Evolutionary conservation across 2,329 filamentous ascomycete genomes (phyloP), one percentile per base, ranked within the genome.

Genomic region (Neocatenulostroma microsporum): DNA sequence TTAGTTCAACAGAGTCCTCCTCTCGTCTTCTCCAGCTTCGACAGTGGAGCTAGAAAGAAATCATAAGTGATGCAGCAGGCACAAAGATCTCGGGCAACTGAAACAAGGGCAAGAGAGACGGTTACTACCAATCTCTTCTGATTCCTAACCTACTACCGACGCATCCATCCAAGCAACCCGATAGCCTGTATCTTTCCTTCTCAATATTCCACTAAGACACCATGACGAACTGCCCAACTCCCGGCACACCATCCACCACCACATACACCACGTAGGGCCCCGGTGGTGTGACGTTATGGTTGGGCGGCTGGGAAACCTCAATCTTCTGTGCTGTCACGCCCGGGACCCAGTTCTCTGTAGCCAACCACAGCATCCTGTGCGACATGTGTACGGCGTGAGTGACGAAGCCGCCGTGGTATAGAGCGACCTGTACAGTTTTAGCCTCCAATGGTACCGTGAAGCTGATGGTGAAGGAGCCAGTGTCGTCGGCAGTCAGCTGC

Each of bases 361-460:
- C 72, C 25, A 78, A 60, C 46, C 68, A 66, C 27, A 70, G 42
- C 67, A 76, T 72, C 8, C 73, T 67, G 44, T 76, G 72, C 29
- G 72, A 72, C 74, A 78, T 78, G 51, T 78, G 74, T 14, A 78
- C 50, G 3, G 66, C 69, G 54, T 78, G 74, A 21, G 74, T 78
- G 29, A 76, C 69, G 46, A 74, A 78, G 5, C 74, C 74, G 34
- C 72, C 71, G 47, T 76, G 67, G 54, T 76, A 75, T 18, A 78
- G 63, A 5, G 62, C 60, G 13, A 76, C 63, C 49, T 70, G 69
- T 35, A 70, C 60, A 3, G 48, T 52, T 44, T 67, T 60, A 3
- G 67, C 61, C 28, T 56, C 59, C 24, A 58, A 43, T n/a, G 64
- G 63, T n/a, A 59, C 59, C 11, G 51, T 67, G 53, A 77, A 74